A percentile compares a stretch with the other conserved stretches of the same genome.
phyloP scores from a whole-genome alignment of 2,329 filamentous ascomycete genomes.

The Talaromyces sp. region DNA sequence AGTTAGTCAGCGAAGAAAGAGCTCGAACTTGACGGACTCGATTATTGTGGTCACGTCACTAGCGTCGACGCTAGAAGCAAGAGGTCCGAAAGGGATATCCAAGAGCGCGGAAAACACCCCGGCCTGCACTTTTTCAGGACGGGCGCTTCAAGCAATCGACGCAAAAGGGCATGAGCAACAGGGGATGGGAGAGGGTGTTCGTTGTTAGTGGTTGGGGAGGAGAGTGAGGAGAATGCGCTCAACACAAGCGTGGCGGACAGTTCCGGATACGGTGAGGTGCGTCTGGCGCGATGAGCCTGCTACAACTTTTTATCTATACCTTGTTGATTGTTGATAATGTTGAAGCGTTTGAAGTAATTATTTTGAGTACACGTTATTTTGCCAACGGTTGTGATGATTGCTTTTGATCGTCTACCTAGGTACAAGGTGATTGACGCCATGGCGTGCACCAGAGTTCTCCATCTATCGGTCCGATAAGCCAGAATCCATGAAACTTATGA shows the following conservation, averaged over 20 bases:
- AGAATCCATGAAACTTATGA: background rate
- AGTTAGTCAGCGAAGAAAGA: slow-evolving; percentile 8
- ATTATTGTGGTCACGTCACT: background rate
- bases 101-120: background rate
- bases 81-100: slow-evolving; percentile 7
- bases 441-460: background rate
- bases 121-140: background rate
- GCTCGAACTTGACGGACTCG: slow-evolving; percentile 5
- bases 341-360: no score
- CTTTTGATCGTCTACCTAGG: no score
- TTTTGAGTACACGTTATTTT: no score
- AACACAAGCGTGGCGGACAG: background rate
- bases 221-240: background rate
- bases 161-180: background rate
- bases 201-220: background rate
- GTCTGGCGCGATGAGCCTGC: background rate
- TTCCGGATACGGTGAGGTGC: slow-evolving; percentile 20
- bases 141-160: background rate
- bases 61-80: slow-evolving; percentile 11
- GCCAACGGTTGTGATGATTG: no score
- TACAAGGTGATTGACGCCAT: background rate
- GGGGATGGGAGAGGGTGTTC: background rate
- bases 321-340: no score
- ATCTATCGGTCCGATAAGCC: background rate
- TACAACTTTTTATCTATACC: background rate